These are phyloP conservation scores for Sporothrix inflata DNA, from an alignment of 2,329 filamentous ascomycete species.

Conservation along the genomic window DNA sequence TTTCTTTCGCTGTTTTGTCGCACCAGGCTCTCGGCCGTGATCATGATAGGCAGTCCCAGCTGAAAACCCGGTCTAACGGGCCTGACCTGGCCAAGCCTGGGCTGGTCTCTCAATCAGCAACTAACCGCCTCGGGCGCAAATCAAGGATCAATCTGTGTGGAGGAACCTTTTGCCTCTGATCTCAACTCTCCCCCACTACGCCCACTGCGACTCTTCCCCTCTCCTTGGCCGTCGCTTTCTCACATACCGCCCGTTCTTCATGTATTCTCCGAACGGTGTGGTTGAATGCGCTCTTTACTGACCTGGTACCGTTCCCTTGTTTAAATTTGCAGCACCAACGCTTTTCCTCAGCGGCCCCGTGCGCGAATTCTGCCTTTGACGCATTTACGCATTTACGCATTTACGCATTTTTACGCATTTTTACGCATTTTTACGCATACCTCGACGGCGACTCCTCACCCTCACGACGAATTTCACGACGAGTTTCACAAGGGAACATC, in stretches of 20 bases:
- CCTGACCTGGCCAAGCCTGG: neutral
- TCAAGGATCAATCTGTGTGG: slow-evolving; percentile 1
- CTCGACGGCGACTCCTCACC: neutral
- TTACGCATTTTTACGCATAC: neutral
- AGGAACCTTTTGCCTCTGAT: neutral
- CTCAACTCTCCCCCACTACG: neutral
- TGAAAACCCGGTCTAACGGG: neutral
- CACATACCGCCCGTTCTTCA: neutral
- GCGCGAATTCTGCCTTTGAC: neutral
- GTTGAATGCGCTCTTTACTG: slow-evolving; percentile 1
- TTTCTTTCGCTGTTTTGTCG: neutral
- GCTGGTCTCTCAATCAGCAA: slow-evolving; percentile 14
- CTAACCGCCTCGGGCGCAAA: slow-evolving; percentile 15
- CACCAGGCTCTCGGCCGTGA: neutral
- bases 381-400: no score
- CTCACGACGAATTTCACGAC: neutral
- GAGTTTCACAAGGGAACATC: neutral
- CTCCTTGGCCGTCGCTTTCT: neutral
- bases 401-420: neutral
- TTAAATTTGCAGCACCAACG: neutral
- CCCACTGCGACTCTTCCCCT: slow-evolving; percentile 3
- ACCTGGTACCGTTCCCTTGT: neutral
- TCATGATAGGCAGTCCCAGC: neutral
- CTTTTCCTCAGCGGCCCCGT: neutral
- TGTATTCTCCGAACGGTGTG: slow-evolving; percentile 6